A percentile compares a stretch with the other conserved stretches of the same genome.
Evolutionary conservation across 495 filamentous ascomycete genomes (phyloP).

Genomic region (Aspergillus avenaceus): DNA sequence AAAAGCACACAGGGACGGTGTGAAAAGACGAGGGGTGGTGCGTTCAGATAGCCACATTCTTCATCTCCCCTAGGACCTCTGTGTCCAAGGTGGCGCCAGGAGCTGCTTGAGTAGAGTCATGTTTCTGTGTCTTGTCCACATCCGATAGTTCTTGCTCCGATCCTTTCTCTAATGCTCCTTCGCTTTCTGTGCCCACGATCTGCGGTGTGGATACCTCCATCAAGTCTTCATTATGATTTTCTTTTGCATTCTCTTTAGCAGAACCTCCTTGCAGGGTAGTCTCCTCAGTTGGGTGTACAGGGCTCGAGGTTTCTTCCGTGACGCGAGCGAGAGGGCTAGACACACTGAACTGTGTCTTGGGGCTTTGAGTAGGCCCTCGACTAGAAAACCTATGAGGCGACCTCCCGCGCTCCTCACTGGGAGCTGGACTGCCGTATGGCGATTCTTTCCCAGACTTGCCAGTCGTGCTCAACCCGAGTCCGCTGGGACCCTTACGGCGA

Average conservation of each 20-base stretch:
- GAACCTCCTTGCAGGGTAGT: constrained; percentile 30
- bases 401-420: constrained; percentile 49
- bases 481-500: constrained; percentile 42
- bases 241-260: constrained; percentile 27
- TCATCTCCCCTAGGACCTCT: constrained; percentile 50
- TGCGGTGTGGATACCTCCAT: constrained; percentile 45
- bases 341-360: constrained; percentile 46
- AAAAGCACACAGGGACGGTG: not conserved
- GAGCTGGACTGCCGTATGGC: constrained; percentile 50
- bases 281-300: constrained; percentile 26
- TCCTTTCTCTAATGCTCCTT: constrained; percentile 23
- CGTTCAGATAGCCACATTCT: constrained; percentile 51
- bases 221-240: constrained; percentile 33
- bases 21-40: not conserved
- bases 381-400: constrained; percentile 51
- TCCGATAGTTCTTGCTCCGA: constrained; percentile 21
- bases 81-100: constrained; percentile 27
- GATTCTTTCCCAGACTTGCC: constrained; percentile 41
- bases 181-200: constrained; percentile 35
- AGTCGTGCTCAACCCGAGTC: constrained; percentile 35
- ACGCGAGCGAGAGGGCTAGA: constrained; percentile 53
- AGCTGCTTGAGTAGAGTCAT: constrained; percentile 23
- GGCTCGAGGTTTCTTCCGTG: constrained; percentile 43
- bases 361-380: constrained; percentile 43
- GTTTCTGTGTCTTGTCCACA: constrained; percentile 29